Conservation (phyloP, 1,284 basidiomycete species). For the Salmacisia buchloeana region DNA sequence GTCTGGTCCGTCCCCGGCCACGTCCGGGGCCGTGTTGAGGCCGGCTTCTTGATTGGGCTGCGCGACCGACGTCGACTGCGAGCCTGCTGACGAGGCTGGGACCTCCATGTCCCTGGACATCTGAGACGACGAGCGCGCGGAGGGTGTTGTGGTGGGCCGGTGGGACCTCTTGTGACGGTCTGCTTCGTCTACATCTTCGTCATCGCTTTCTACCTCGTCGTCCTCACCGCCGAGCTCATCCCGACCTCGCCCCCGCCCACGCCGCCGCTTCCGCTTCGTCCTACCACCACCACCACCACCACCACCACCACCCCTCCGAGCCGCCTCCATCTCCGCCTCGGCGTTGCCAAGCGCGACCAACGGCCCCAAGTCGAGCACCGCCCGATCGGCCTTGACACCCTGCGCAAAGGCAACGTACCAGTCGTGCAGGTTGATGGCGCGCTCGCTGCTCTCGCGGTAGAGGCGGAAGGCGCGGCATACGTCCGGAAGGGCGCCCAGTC, state of each 20-base stretch:
- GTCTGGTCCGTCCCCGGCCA: too few relatives aligned
- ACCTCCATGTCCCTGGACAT: too few relatives aligned
- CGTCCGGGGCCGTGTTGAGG: too few relatives aligned
- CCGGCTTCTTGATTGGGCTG: not conserved
- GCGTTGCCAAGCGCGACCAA: not conserved
- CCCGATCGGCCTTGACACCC: constrained; percentile 15
- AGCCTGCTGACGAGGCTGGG: not conserved
- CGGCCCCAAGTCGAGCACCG: not conserved
- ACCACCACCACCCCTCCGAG: not conserved
- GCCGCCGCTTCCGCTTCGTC: not conserved
- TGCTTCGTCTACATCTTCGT: not conserved
- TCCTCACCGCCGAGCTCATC: not conserved
- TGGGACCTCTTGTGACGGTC: constrained; percentile 9
- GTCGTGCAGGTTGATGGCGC: constrained; percentile 44
- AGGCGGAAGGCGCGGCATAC: constrained; percentile 33
- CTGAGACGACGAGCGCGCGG: not conserved
- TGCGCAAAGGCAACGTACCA: constrained; percentile 44
- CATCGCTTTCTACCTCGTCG: not conserved
- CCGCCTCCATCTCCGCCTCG: not conserved
- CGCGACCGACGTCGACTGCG: not conserved
- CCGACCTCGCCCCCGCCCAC: not conserved
- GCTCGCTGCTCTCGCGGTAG: constrained; percentile 34
- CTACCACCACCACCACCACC: constrained; percentile 5
- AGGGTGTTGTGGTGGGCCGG: constrained; percentile 10
- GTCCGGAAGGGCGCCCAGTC: constrained; percentile 23